A percentile compares a stretch with the other conserved stretches of the same genome.
These are phyloP conservation scores for Boechera stricta DNA, from an alignment of 345 rosid species.

Conservation along the genomic window DNA sequence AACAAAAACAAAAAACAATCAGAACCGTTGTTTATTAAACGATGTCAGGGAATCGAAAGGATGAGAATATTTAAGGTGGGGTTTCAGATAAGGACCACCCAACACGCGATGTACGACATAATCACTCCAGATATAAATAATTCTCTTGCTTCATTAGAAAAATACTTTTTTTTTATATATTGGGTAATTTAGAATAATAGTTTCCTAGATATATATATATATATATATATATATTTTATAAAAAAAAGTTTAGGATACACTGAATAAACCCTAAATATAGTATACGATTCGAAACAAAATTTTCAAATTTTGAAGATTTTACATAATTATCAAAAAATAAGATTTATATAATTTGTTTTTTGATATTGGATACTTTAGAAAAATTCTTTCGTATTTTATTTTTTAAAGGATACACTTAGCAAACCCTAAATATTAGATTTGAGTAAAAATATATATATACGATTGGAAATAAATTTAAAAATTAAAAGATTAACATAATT, in stretches of 20 bases:
- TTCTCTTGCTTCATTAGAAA: background rate
- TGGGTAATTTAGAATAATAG: background rate
- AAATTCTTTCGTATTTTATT: too few relatives aligned
- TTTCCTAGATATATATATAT: background rate
- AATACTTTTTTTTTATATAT: background rate
- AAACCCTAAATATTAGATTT: too few relatives aligned
- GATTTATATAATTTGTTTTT: too few relatives aligned
- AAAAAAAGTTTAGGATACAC: background rate
- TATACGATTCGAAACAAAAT: background rate
- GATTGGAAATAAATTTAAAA: background rate
- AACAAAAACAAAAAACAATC: background rate
- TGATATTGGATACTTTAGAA: too few relatives aligned
- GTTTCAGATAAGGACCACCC: conserved; percentile 42
- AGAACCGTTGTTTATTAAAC: conserved; percentile 25
- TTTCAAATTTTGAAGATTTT: too few relatives aligned
- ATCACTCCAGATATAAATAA: conserved; percentile 7
- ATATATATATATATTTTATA: too few relatives aligned
- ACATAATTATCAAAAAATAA: background rate
- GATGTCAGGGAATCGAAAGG: background rate
- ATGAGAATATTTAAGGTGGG: conserved; percentile 21
- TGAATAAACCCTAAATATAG: background rate
- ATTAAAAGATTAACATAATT: background rate
- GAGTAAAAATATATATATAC: too few relatives aligned
- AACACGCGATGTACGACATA: conserved; percentile 32
- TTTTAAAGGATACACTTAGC: background rate